phyloP scores from a whole-genome alignment of 768 basidiomycete genomes.

The Panellus pusillus region DNA sequence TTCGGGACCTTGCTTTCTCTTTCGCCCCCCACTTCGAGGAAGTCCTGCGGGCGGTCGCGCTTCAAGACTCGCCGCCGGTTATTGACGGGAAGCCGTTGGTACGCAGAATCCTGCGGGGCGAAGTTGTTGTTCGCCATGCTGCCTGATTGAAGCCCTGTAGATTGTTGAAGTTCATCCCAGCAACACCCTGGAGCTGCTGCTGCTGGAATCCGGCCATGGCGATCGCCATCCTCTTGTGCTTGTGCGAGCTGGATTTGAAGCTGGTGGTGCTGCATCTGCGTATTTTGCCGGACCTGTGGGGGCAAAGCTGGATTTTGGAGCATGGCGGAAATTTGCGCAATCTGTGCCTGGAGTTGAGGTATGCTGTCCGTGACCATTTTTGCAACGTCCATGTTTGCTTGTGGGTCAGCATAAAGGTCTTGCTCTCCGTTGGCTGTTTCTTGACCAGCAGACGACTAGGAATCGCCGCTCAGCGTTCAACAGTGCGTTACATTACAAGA shows the following conservation, averaged over 20 bases:
- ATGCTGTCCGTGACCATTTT: conserved; percentile 74
- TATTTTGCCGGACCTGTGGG: conserved; percentile 69
- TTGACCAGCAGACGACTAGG: conserved; percentile 18
- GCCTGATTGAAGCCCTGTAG: conserved; percentile 40
- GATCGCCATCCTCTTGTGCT: conserved; percentile 69
- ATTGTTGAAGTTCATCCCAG: conserved; percentile 38
- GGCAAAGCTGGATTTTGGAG: conserved; percentile 79
- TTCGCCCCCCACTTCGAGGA: conserved; percentile 70
- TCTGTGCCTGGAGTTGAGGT: conserved; percentile 82
- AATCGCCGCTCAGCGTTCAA: background rate
- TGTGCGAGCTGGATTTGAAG: conserved; percentile 78
- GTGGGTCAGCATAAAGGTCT: conserved; percentile 73
- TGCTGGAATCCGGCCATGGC: conserved; percentile 61
- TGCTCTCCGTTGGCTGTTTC: conserved; percentile 41
- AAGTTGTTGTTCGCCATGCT: conserved; percentile 45
- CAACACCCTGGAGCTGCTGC: conserved; percentile 49
- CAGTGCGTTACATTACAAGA: background rate
- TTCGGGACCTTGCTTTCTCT: conserved; percentile 61
- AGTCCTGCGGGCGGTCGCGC: conserved; percentile 82
- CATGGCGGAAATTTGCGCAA: conserved; percentile 75
- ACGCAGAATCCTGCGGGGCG: conserved; percentile 76
- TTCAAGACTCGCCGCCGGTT: conserved; percentile 77
- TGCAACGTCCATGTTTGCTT: conserved; percentile 66
- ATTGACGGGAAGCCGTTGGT: conserved; percentile 81
- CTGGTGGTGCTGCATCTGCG: conserved; percentile 82